Conservation (phyloP, 495 filamentous ascomycete species). For the Tuber umbilicatum region DNA sequence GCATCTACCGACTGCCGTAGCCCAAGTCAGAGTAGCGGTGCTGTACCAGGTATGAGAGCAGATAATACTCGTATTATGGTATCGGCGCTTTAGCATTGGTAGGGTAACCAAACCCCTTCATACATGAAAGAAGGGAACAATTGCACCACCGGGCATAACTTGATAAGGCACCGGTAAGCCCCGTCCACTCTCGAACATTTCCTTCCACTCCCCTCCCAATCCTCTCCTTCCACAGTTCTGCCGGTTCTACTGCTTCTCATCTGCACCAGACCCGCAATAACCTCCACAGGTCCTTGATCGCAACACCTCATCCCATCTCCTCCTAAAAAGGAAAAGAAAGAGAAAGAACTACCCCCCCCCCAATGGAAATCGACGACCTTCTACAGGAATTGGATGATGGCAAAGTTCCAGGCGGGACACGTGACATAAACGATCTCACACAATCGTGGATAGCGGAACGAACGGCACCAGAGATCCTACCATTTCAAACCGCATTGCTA, state of each 20-base stretch:
- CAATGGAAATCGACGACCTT: slow-evolving; percentile 78
- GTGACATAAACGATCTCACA: slow-evolving; percentile 81
- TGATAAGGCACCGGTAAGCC: neutral
- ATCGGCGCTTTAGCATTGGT: neutral
- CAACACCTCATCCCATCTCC: neutral
- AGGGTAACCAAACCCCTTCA: neutral
- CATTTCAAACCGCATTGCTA: slow-evolving; percentile 59
- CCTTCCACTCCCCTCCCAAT: neutral
- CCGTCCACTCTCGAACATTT: neutral
- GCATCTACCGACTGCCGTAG: neutral
- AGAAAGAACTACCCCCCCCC: slow-evolving; percentile 10
- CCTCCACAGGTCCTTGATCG: neutral
- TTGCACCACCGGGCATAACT: neutral
- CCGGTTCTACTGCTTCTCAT: neutral
- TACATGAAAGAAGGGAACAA: neutral
- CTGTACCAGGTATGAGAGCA: too few species aligned
- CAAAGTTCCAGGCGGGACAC: slow-evolving; percentile 54
- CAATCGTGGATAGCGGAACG: slow-evolving; percentile 89
- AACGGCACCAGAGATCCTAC: slow-evolving; percentile 74
- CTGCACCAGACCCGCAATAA: neutral
- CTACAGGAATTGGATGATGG: slow-evolving; percentile 69
- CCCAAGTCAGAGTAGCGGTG: too few species aligned
- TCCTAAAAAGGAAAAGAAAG: neutral
- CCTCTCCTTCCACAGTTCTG: neutral
- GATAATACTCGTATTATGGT: too few species aligned